Evolutionary conservation across 371 early-diverging fungal genomes (phyloP).

Genomic region (Thermomucor indicae-seudaticae): DNA sequence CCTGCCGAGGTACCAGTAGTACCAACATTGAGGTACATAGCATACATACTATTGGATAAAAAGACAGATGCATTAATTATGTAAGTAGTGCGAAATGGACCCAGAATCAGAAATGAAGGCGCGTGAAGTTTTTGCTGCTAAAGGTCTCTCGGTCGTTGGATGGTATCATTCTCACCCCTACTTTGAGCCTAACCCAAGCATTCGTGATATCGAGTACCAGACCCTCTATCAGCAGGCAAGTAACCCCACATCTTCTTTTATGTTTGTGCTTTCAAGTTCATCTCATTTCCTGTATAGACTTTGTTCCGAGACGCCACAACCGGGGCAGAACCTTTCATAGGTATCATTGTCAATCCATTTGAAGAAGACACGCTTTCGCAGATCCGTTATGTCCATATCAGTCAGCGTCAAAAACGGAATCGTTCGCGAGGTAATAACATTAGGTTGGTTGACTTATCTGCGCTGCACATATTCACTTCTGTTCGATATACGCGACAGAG

Average conservation of each 20-base stretch:
- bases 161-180: slow-evolving; percentile 93
- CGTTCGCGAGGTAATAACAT: no score
- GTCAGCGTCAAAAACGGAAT: no score
- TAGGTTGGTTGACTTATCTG: no score
- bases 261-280: not conserved
- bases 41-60: not conserved
- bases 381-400: slow-evolving; percentile 56
- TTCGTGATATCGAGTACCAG: slow-evolving; percentile 83
- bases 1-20: slow-evolving; percentile 66
- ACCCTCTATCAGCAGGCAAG: slow-evolving; percentile 57
- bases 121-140: slow-evolving; percentile 63
- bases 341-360: slow-evolving; percentile 75
- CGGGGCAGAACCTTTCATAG: slow-evolving; percentile 80
- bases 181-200: slow-evolving; percentile 79
- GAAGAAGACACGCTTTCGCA: slow-evolving; percentile 45
- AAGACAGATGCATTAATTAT: no score
- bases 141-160: slow-evolving; percentile 77
- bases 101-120: slow-evolving; percentile 79
- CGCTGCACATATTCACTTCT: no score
- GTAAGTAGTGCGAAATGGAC: slow-evolving; percentile 47
- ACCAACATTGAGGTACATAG: slow-evolving; percentile 61
- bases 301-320: slow-evolving; percentile 56
- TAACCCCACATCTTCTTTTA: no score
- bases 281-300: no score
- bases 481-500: no score